phyloP scores from a whole-genome alignment of 257 asterid species.

The Ligustrum vulgare region DNA sequence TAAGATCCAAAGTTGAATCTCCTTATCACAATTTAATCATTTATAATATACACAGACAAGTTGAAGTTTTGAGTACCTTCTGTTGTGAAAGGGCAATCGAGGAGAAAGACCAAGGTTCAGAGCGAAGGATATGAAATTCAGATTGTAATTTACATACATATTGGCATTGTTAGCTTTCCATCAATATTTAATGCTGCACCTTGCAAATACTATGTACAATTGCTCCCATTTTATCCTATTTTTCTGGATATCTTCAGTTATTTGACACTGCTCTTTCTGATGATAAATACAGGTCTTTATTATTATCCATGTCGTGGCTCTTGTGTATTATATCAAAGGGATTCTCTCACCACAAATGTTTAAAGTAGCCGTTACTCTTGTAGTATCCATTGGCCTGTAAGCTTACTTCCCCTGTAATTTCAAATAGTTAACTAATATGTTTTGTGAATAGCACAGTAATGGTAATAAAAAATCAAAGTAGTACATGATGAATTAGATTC shows the following conservation, averaged over 20 bases:
- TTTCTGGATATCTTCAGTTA: conserved; percentile 20
- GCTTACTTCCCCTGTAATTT: conserved; percentile 31
- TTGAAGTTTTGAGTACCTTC: background rate
- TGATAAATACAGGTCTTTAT: conserved; percentile 72
- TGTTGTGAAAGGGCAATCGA: conserved; percentile 13
- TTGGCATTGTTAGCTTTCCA: conserved; percentile 12
- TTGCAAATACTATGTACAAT: background rate
- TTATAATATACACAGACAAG: background rate
- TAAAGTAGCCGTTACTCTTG: conserved; percentile 94
- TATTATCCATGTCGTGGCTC: conserved; percentile 87
- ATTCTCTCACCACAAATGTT: conserved; percentile 90
- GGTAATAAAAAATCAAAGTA: conserved; percentile 17
- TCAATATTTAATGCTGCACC: background rate
- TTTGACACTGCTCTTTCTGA: conserved; percentile 19
- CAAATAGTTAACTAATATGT: conserved; percentile 6
- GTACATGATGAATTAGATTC: background rate
- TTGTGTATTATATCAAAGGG: conserved; percentile 87
- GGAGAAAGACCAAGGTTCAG: background rate
- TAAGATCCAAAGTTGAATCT: conserved; percentile 6
- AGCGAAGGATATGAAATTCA: conserved; percentile 6
- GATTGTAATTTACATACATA: background rate
- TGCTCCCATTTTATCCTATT: background rate
- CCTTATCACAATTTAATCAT: background rate
- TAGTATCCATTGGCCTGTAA: conserved; percentile 86
- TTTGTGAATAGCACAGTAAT: background rate